Base-by-base conservation (phyloP, 2,329 filamentous ascomycete genomes). In the Coniochaeta hoffmannii region DNA sequence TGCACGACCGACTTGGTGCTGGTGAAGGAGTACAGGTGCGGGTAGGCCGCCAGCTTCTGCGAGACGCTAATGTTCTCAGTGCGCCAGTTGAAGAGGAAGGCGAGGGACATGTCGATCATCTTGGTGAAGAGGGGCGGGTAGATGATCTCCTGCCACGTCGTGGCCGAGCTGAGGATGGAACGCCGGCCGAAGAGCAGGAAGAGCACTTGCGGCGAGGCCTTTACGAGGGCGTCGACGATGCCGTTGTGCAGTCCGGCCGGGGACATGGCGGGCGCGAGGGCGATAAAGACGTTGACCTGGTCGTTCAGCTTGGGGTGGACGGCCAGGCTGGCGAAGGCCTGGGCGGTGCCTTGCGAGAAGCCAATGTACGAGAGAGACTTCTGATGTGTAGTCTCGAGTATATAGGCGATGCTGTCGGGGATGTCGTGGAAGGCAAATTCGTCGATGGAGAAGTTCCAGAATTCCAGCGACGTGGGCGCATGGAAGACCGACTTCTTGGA, bases 381-480 rank as follows among this genome's bases (percentile, higher is more conserved):
- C 68, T 95, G 90, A 53, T 80, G 79, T 0, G 94, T 97, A 0
- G 89, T 89, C 38, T 87, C 83, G 22, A 99, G 80, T 57, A 99
- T 89, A 68, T 99, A 97, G 54, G 86, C 80, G 65, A 99, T 97
- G 61, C 87, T 93, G 71, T 99, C 88, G 1, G 94, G 94, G 57
- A 99, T 97, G 69, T 99, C 94, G 68, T 97, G 85, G 65, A 99
- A 96, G 50, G 94, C 94, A 68, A 99, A 99, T 67, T 99, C 89
- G 68, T 99, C 94, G 67, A 99, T 97, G 53, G 90, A 96, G 68
- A 99, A 99, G 69, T 97, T 87, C 94, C 94, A 99, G 70, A 99
- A 99, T 14, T 83, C 78, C 35, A 80, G 75, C 2, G 88, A 87
- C 0, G 83, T 87, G 0, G 94, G 92, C 0, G 90, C 87, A 59